Evolutionary conservation across 805 yeast genomes (phyloP).

Genomic region (Ogataea philodendri): DNA sequence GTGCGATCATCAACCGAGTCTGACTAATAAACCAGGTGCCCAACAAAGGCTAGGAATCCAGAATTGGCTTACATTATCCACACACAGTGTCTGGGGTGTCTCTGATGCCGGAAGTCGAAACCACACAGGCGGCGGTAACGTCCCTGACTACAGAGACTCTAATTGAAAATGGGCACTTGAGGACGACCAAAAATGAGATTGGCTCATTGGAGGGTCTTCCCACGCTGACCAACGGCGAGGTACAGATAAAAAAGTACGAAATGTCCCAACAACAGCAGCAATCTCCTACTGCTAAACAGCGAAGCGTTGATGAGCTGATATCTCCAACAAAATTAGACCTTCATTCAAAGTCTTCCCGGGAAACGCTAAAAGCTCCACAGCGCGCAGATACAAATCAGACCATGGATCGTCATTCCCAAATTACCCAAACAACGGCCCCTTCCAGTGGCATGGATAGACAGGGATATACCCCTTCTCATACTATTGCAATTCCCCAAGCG

Average conservation of each 20-base stretch:
- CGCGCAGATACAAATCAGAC: neutral
- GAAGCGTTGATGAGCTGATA: neutral
- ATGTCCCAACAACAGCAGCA: conserved; percentile 4
- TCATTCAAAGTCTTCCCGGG: conserved; percentile 9
- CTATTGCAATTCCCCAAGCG: conserved; percentile 31
- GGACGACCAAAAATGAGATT: conserved; percentile 1
- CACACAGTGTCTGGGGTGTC: conserved; percentile 1
- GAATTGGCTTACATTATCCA: neutral
- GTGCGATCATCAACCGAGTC: neutral
- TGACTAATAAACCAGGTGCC: neutral
- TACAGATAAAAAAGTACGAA: conserved; percentile 19
- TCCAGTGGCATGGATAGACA: conserved; percentile 28
- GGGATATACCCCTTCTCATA: conserved; percentile 28
- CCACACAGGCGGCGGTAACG: conserved; percentile 10
- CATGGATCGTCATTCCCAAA: conserved; percentile 15
- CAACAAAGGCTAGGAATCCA: too few relatives aligned
- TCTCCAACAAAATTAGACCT: conserved; percentile 5
- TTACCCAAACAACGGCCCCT: conserved; percentile 8
- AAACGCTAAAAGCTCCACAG: conserved; percentile 11
- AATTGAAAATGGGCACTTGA: conserved; percentile 5
- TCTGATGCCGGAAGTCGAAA: conserved; percentile 3
- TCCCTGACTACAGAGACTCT: conserved; percentile 8
- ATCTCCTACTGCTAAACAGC: conserved; percentile 1
- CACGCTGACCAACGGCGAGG: conserved; percentile 14
- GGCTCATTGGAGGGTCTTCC: conserved; percentile 8